Conservation (phyloP, 2,329 filamentous ascomycete species). For the Diaporthe caulivora region DNA sequence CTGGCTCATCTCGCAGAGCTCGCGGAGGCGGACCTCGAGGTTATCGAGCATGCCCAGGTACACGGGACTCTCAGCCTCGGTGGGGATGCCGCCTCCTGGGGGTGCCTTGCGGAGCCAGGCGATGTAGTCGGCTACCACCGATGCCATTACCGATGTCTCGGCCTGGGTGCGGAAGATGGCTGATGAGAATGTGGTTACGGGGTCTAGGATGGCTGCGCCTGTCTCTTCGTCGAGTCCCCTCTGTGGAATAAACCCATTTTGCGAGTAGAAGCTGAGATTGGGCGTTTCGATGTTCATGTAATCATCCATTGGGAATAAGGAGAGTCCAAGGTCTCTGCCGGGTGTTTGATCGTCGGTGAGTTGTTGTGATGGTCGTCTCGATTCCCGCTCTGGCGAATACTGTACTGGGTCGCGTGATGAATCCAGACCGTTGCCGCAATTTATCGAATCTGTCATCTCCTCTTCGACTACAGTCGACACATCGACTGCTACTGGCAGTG, state of each 20-base stretch:
- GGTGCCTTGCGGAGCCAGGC: conserved; percentile 17
- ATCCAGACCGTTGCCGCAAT: not conserved
- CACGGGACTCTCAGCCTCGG: not conserved
- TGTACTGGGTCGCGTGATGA: not conserved
- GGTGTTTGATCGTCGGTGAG: not conserved
- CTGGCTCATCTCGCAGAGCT: conserved; percentile 3
- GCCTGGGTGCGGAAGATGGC: conserved; percentile 4
- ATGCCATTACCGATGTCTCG: not conserved
- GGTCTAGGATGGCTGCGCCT: not conserved
- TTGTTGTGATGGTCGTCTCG: too few relatives aligned
- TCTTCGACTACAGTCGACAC: not conserved
- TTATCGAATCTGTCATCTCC: not conserved
- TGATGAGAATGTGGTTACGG: not conserved
- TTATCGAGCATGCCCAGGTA: conserved; percentile 8
- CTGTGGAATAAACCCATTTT: not conserved
- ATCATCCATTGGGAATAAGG: not conserved
- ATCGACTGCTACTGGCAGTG: accelerated
- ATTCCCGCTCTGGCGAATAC: not conserved
- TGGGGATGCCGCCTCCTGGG: not conserved
- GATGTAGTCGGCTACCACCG: conserved; percentile 8
- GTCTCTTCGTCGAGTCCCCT: not conserved
- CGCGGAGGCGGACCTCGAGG: not conserved
- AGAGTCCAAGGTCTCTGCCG: not conserved
- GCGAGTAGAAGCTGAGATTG: not conserved
- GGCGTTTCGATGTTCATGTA: not conserved